A percentile compares a stretch with the other conserved stretches of the same genome.
These are phyloP conservation scores for Flaveria trinervia DNA, from an alignment of 129 eudicot species.

Conservation along the genomic window DNA sequence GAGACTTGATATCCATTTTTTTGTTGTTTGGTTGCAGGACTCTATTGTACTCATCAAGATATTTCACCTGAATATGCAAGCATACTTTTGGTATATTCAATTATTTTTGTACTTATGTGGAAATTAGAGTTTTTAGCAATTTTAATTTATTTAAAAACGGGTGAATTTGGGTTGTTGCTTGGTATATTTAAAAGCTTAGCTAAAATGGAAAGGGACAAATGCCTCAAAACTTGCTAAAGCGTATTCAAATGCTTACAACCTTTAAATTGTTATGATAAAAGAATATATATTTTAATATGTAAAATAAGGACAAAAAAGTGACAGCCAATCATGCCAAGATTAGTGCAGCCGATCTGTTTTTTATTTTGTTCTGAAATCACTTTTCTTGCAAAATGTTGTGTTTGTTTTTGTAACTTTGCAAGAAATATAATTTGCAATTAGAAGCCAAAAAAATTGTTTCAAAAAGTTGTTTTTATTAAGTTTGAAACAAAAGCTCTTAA, in stretches of 20 bases:
- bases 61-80: slow-evolving; percentile 97
- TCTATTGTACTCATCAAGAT: slow-evolving; percentile 97
- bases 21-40: slow-evolving; percentile 58
- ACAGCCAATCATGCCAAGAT: neutral
- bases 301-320: too few species aligned
- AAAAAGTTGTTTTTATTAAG: neutral
- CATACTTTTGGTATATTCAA: slow-evolving; percentile 77
- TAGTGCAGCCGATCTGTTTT: neutral
- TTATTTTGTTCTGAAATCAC: neutral
- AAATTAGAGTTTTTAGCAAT: neutral
- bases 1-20: slow-evolving; percentile 10
- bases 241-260: neutral
- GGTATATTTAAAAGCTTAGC: neutral
- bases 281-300: neutral
- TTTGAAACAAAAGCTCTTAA: neutral
- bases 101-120: neutral
- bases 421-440: slow-evolving; percentile 11
- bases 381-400: neutral
- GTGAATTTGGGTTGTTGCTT: neutral
- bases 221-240: neutral
- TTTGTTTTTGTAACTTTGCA: neutral
- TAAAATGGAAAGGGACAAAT: neutral
- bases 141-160: neutral
- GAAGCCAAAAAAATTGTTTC: neutral
- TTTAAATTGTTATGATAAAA: neutral